These are phyloP conservation scores for Ophiostoma australiae DNA, from an alignment of 2,329 filamentous ascomycete genomes.

Conservation along the genomic window DNA sequence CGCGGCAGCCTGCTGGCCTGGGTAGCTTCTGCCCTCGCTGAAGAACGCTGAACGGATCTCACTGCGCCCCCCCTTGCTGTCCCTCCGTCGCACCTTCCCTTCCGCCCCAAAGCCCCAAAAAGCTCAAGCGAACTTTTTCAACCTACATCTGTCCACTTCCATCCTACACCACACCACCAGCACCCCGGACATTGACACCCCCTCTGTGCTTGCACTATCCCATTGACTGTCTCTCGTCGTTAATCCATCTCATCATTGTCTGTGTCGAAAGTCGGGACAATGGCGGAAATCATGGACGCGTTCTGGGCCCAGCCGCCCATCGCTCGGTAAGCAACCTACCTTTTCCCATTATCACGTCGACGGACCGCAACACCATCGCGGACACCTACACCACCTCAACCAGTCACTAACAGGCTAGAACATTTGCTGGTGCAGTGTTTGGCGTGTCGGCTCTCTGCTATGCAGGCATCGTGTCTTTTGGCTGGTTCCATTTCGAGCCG, in stretches of 20 bases:
- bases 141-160: background rate
- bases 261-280: constrained; percentile 27
- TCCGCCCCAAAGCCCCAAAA: constrained; percentile 1
- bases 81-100: background rate
- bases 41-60: constrained; percentile 27
- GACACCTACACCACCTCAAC: constrained; percentile 22
- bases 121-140: constrained; percentile 3
- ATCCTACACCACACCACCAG: background rate
- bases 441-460: constrained; percentile 58
- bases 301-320: constrained; percentile 35
- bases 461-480: constrained; percentile 49
- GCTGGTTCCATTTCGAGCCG: constrained; percentile 52
- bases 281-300: constrained; percentile 39
- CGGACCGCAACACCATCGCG: background rate
- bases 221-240: background rate
- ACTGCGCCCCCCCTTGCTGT: constrained; percentile 7
- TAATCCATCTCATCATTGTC: constrained; percentile 3
- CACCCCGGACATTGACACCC: constrained; percentile 5
- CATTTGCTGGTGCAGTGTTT: constrained; percentile 60
- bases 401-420: constrained; percentile 43
- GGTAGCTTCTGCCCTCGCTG: constrained; percentile 27
- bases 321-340: constrained; percentile 35
- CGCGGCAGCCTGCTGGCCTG: constrained; percentile 28
- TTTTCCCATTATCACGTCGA: background rate
- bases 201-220: background rate